These are phyloP conservation scores for Vickermania ingenoplastis DNA, from an alignment of 208 protist genomes.

Conservation along the genomic window DNA sequence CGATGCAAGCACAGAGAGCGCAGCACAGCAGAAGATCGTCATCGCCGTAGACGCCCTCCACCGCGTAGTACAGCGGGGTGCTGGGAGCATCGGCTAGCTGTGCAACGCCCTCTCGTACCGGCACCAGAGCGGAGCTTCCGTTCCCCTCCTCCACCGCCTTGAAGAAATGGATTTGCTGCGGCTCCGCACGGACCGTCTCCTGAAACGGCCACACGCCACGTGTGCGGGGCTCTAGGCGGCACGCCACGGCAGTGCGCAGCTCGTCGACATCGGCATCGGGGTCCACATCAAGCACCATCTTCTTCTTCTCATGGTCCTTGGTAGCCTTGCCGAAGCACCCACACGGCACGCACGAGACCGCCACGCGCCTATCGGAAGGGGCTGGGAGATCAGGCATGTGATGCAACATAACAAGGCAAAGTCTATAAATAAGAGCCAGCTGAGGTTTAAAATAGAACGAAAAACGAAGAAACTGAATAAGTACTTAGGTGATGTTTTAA, in stretches of 20 bases:
- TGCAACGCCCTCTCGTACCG: not conserved
- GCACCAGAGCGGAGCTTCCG: not conserved
- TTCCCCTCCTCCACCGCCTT: not conserved
- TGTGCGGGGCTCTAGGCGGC: not conserved
- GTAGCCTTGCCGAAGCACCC: not conserved
- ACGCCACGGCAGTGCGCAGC: not conserved
- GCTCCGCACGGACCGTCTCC: not conserved
- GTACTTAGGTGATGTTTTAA: no score
- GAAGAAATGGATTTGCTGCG: not conserved
- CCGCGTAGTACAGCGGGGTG: not conserved
- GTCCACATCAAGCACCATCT: not conserved
- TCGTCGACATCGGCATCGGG: not conserved
- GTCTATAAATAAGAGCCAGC: no score
- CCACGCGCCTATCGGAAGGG: no score
- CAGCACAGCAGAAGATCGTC: conserved; percentile 2
- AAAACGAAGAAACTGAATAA: no score
- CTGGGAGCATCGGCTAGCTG: not conserved
- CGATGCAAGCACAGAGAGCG: conserved; percentile 10
- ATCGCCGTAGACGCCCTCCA: not conserved
- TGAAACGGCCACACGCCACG: not conserved
- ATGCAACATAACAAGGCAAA: no score
- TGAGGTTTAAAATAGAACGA: no score
- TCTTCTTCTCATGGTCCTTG: not conserved
- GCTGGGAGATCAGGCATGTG: no score
- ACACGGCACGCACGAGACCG: not conserved